Evolutionary conservation across 805 yeast species (phyloP), one percentile per base, ranked within the genome.

Genomic region (Monosporozyma siamensis): DNA sequence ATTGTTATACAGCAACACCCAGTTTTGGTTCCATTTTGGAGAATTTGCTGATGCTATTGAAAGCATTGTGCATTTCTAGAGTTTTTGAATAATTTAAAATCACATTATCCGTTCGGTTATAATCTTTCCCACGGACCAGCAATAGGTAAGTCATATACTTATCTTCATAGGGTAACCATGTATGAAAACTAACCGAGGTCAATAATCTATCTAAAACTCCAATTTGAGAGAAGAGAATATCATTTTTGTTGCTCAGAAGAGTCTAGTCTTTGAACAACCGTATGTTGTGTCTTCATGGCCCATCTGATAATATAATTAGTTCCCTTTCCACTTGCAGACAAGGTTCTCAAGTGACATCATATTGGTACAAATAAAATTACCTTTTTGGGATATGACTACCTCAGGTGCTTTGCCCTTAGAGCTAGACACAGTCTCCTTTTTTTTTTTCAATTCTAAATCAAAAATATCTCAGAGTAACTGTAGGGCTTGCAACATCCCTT

Each of bases 1-100:
- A 36, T 29, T 55, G 57, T 18, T 58, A 41, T 3, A 59, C 61
- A 38, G 58, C 50, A 25, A 49, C 51, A 5, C 56, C 54, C 40
- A 58, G 37, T 22, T 53, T 57, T 17, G 30, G 20, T 20, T 17
- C 15, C 12, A 11, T 41, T 43, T 7, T 41, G 2, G 3, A 6
- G 4, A 14, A 22, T 17, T 17, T 32, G 26, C 10, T 31, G 37
- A 10, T 35, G 38, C 18, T 36, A 4, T 39, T 18, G 31, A 42
- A 14, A 9, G 50, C 52, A 39, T 55, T 53, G 20, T 48, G 44
- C 34, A 45, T 17, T 32, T 56, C 55, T n/a, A 52, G 27, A 8
- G 51, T 38, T n/a, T 50, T 54, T 22, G 50, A 23, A 21, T 48
- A 44, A 23, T 55, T 57, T 31, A 50, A 43, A 3, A 56, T 38